Evolutionary conservation across 2,329 filamentous ascomycete genomes (phyloP).

Genomic region (Colletotrichum cereale): DNA sequence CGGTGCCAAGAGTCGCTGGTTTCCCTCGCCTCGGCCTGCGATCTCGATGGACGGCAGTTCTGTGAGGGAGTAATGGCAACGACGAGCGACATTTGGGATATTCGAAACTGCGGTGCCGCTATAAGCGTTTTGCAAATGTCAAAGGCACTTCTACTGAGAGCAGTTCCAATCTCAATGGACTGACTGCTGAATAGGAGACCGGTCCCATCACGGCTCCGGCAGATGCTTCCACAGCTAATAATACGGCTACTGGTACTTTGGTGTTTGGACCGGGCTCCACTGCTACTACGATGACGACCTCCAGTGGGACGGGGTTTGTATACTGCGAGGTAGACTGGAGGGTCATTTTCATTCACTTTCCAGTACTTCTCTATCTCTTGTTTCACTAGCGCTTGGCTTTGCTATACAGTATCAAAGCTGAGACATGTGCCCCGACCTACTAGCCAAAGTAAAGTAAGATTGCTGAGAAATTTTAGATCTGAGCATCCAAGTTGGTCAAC

Average conservation of each 20-base stretch:
- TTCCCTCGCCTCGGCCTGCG: slow-evolving; percentile 16
- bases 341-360: background rate
- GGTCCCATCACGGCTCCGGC: background rate
- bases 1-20: slow-evolving; percentile 11
- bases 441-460: no score
- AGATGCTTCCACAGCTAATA: background rate
- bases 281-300: background rate
- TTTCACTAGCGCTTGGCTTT: background rate
- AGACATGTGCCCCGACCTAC: background rate
- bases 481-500: no score
- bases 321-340: background rate
- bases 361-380: background rate
- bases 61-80: background rate
- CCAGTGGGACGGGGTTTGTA: background rate
- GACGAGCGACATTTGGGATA: slow-evolving; percentile 9
- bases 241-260: background rate
- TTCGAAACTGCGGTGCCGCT: slow-evolving; percentile 10
- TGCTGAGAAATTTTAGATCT: no score
- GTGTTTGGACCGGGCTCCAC: background rate
- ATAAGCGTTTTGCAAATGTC: background rate
- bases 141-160: background rate
- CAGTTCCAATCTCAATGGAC: background rate
- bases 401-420: background rate
- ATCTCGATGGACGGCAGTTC: background rate
- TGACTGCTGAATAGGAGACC: background rate